Percentiles rank a stretch among this genome's conserved stretches.
phyloP scores from a whole-genome alignment of 2,329 filamentous ascomycete genomes.

The Ascochyta fabae region DNA sequence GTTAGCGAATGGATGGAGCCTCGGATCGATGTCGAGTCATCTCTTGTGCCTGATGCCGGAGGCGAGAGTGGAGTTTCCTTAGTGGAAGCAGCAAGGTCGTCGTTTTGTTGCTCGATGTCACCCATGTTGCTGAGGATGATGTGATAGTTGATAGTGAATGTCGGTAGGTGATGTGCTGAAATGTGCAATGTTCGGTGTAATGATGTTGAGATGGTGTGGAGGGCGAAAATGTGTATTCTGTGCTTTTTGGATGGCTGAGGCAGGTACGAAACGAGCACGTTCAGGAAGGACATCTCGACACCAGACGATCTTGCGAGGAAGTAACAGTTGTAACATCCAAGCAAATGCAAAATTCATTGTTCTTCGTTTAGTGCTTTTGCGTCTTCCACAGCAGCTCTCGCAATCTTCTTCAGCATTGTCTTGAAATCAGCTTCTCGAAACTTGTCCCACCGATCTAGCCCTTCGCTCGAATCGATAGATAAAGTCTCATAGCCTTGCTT shows the following conservation, averaged over 20 bases:
- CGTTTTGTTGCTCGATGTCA: background rate
- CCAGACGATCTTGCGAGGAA: background rate
- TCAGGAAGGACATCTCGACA: background rate
- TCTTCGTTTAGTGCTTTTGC: slow-evolving; percentile 58
- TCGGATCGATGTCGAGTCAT: background rate
- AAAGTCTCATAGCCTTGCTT: slow-evolving; percentile 96
- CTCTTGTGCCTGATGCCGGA: background rate
- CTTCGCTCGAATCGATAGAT: slow-evolving; percentile 87
- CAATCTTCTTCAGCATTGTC: slow-evolving; percentile 83
- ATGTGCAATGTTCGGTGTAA: background rate
- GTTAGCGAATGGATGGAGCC: too few species aligned
- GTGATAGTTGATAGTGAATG: background rate
- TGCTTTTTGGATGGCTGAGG: background rate
- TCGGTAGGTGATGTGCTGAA: background rate
- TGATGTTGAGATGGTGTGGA: background rate
- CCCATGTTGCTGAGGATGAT: background rate
- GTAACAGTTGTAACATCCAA: background rate
- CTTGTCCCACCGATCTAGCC: slow-evolving; percentile 81
- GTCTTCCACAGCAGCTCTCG: slow-evolving; percentile 77
- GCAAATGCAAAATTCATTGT: slow-evolving; percentile 12
- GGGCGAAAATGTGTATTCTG: too few species aligned
- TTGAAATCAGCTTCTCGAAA: slow-evolving; percentile 89
- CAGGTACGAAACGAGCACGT: background rate
- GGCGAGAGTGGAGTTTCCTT: background rate
- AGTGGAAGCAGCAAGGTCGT: background rate